phyloP scores from a whole-genome alignment of 2,329 filamentous ascomycete species.

The Penicillium sp. region DNA sequence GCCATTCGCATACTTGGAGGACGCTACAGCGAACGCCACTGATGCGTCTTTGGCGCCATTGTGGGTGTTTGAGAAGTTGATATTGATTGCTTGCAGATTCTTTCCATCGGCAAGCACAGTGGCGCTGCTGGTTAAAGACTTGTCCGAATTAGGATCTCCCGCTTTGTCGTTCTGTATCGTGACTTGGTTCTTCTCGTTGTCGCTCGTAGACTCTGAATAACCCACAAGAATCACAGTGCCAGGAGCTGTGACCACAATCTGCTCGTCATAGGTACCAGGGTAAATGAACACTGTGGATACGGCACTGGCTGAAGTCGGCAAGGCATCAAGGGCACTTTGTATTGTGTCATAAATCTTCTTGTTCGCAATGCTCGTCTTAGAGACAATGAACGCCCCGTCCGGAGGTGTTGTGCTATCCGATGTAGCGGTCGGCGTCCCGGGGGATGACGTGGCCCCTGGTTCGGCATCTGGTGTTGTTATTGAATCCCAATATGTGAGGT shows the following conservation, averaged over 20 bases:
- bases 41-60: constrained; percentile 36
- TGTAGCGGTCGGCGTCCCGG: constrained; percentile 13
- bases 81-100: constrained; percentile 38
- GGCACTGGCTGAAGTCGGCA: constrained; percentile 33
- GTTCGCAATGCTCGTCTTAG: constrained; percentile 36
- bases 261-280: constrained; percentile 41
- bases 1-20: constrained; percentile 41
- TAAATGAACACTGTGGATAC: constrained; percentile 41
- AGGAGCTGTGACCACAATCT: constrained; percentile 39
- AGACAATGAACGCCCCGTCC: constrained; percentile 39
- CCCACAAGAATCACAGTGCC: constrained; percentile 44
- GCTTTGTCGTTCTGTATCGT: constrained; percentile 35
- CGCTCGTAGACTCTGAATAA: constrained; percentile 36
- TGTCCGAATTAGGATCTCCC: constrained; percentile 35
- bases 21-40: constrained; percentile 41
- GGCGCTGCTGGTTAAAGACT: constrained; percentile 38
- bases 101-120: constrained; percentile 43
- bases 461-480: constrained; percentile 32
- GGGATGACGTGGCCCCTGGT: constrained; percentile 9
- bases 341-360: constrained; percentile 39
- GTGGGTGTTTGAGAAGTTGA: constrained; percentile 42
- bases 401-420: constrained; percentile 27
- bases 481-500: constrained; percentile 40
- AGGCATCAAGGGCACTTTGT: constrained; percentile 37
- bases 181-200: constrained; percentile 40